These are phyloP conservation scores for Sicyos edulis DNA, from an alignment of 306 rosid genomes.

Conservation along the genomic window DNA sequence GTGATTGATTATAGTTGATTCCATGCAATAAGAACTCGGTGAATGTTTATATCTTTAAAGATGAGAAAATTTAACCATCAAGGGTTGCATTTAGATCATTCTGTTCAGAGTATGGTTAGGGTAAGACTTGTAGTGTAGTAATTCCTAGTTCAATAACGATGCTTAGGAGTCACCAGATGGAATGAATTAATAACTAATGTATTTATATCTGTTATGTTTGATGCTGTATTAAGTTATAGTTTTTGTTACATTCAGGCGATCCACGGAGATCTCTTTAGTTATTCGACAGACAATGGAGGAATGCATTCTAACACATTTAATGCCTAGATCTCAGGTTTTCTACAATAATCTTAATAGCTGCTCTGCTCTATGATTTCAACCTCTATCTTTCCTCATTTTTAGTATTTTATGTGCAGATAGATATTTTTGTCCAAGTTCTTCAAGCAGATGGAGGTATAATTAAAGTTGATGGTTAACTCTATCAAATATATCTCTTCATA, in stretches of 20 bases:
- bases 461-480: background rate
- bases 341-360: constrained; percentile 24
- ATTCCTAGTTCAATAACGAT: background rate
- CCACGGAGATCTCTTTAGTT: constrained; percentile 86
- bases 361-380: constrained; percentile 11
- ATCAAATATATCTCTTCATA: background rate
- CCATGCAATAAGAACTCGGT: background rate
- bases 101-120: background rate
- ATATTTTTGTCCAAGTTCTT: constrained; percentile 85
- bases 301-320: constrained; percentile 67
- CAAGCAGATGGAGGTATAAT: constrained; percentile 91
- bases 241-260: constrained; percentile 53
- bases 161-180: background rate
- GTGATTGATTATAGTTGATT: background rate
- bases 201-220: background rate
- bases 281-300: constrained; percentile 91
- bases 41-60: constrained; percentile 1
- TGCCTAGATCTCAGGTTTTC: constrained; percentile 89
- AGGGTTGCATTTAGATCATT: constrained; percentile 1
- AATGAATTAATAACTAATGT: background rate
- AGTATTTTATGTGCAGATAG: constrained; percentile 50
- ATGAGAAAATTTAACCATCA: constrained; percentile 1
- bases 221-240: constrained; percentile 19
- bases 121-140: background rate
- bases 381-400: constrained; percentile 23